A percentile compares a stretch with the other conserved stretches of the same genome.
These are phyloP conservation scores for Xerophyta viscosa DNA, from an alignment of 106 monocot species.

Conservation along the genomic window DNA sequence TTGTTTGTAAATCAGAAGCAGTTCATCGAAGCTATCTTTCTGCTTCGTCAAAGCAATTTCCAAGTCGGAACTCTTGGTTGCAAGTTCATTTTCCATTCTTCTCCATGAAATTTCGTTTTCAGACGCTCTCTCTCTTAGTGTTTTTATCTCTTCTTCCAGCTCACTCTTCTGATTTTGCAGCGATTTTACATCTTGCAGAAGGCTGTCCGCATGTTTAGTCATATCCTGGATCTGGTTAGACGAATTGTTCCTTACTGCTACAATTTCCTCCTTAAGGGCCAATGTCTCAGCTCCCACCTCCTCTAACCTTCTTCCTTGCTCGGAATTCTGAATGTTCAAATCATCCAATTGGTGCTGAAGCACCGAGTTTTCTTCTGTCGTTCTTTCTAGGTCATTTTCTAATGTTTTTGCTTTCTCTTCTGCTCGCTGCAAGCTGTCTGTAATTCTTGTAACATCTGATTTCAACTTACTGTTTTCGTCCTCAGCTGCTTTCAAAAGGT, in stretches of 20 bases:
- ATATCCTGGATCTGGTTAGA: slow-evolving; percentile 9
- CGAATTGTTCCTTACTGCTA: slow-evolving; percentile 9
- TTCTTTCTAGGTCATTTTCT: slow-evolving; percentile 12
- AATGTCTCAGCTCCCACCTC: slow-evolving; percentile 10
- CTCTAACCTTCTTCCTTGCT: slow-evolving; percentile 20
- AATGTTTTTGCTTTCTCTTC: slow-evolving; percentile 10
- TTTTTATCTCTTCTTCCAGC: slow-evolving; percentile 18
- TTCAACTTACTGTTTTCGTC: slow-evolving; percentile 21
- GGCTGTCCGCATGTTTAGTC: slow-evolving; percentile 8
- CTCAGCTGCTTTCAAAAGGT: slow-evolving; percentile 3
- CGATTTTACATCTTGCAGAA: slow-evolving; percentile 17
- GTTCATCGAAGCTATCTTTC: slow-evolving; percentile 22
- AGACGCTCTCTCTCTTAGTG: slow-evolving; percentile 3
- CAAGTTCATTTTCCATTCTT: slow-evolving; percentile 19
- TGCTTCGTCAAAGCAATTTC: slow-evolving; percentile 17
- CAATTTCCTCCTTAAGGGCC: slow-evolving; percentile 11
- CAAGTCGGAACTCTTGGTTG: slow-evolving; percentile 25
- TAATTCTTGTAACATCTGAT: slow-evolving; percentile 1
- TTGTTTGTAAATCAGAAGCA: slow-evolving; percentile 28
- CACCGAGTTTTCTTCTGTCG: slow-evolving; percentile 20
- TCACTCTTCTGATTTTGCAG: slow-evolving; percentile 15
- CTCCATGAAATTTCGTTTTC: slow-evolving; percentile 11
- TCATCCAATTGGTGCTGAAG: slow-evolving; percentile 18
- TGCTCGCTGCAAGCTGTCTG: slow-evolving; percentile 4
- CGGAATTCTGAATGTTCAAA: slow-evolving; percentile 15